A percentile compares a stretch with the other conserved stretches of the same genome.
These are phyloP conservation scores for Phytophthora meadii DNA, from an alignment of 352 stramenopile genomes.

Conservation along the genomic window DNA sequence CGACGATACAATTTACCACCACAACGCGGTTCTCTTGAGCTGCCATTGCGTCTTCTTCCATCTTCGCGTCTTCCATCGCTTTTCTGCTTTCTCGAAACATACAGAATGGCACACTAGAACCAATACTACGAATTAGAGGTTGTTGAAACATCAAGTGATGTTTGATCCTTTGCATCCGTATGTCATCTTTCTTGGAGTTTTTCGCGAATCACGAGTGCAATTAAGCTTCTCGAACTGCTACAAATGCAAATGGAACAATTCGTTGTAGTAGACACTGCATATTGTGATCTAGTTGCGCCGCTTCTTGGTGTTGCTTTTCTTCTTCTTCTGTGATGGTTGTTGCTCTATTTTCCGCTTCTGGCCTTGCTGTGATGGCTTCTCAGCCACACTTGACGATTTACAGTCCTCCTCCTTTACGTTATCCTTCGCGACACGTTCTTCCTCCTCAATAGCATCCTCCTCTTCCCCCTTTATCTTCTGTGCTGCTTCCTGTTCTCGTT, in stretches of 20 bases:
- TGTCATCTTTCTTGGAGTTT: too few species aligned
- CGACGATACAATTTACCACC: too few species aligned
- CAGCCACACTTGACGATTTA: not conserved
- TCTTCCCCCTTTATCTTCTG: constrained; percentile 13
- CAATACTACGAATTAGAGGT: too few species aligned
- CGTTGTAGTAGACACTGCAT: constrained; percentile 19
- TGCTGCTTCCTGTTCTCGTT: constrained; percentile 39
- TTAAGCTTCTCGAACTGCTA: too few species aligned
- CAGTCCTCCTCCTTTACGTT: not conserved
- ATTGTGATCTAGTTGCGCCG: constrained; percentile 13
- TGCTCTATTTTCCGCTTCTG: constrained; percentile 13
- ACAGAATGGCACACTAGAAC: too few species aligned
- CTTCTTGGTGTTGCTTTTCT: constrained; percentile 32
- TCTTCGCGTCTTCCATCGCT: too few species aligned
- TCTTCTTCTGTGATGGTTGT: constrained; percentile 4
- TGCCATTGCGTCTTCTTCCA: too few species aligned
- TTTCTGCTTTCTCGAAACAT: too few species aligned
- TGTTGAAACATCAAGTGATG: too few species aligned
- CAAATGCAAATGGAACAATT: not conserved
- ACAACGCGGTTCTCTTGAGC: too few species aligned
- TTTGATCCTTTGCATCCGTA: too few species aligned
- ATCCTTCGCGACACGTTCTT: not conserved
- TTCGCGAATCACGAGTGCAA: too few species aligned
- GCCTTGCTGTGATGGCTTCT: constrained; percentile 1
- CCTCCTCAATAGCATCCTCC: not conserved